These are phyloP conservation scores for Scalesia atractyloides DNA, from an alignment of 129 eudicot genomes.

Conservation along the genomic window DNA sequence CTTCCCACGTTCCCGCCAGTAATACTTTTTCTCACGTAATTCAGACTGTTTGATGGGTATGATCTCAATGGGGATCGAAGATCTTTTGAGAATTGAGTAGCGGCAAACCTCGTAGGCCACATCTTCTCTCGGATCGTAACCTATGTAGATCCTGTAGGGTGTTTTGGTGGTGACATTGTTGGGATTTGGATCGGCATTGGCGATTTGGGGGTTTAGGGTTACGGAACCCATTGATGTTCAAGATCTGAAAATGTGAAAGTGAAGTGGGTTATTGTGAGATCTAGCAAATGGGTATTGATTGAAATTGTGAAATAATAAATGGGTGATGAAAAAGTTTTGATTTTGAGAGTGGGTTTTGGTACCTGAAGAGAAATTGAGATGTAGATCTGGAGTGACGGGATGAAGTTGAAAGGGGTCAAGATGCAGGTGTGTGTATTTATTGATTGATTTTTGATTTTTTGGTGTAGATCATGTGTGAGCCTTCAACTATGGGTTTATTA, in stretches of 20 bases:
- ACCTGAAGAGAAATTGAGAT: constrained; percentile 11
- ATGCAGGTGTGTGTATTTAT: constrained; percentile 12
- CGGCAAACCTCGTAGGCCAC: constrained; percentile 85
- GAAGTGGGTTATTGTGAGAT: constrained; percentile 1
- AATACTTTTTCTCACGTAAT: constrained; percentile 58
- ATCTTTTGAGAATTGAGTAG: constrained; percentile 59
- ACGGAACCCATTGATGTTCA: constrained; percentile 23
- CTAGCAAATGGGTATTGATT: background rate
- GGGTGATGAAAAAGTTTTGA: background rate
- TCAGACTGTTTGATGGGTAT: constrained; percentile 73
- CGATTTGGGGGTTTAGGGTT: background rate
- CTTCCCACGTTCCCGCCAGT: constrained; percentile 83
- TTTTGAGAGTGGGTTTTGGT: constrained; percentile 20
- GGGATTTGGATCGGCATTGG: constrained; percentile 7
- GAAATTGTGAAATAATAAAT: background rate
- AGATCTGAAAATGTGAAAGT: constrained; percentile 20
- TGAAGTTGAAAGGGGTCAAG: constrained; percentile 27
- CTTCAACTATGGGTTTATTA: constrained; percentile 19
- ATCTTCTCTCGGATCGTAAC: constrained; percentile 85
- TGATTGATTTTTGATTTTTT: background rate
- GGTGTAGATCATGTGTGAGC: background rate
- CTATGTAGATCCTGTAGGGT: constrained; percentile 65
- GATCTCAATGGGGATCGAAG: constrained; percentile 77
- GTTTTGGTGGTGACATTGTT: background rate
- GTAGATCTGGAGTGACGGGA: constrained; percentile 39